phyloP scores from a whole-genome alignment of 192 early-diverging fungal genomes.

The Cetraspora pellucida region DNA sequence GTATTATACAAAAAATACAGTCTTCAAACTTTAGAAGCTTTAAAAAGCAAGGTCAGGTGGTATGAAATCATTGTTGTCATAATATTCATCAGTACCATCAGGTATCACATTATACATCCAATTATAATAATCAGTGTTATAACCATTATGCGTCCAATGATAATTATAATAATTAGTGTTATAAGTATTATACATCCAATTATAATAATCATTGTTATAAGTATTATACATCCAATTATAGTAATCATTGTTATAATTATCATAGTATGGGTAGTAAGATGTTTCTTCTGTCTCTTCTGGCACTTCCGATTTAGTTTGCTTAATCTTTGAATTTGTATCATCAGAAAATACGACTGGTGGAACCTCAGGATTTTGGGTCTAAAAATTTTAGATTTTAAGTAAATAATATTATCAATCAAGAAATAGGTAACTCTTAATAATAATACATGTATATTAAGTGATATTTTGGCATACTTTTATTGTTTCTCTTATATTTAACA shows the following conservation, averaged over 20 bases:
- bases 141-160: neutral
- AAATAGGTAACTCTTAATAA: too few species aligned
- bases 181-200: neutral
- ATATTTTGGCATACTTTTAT: slow-evolving; percentile 1
- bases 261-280: neutral
- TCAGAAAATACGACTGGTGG: neutral
- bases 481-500: slow-evolving; percentile 17
- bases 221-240: neutral
- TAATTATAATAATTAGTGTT: neutral
- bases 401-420: too few species aligned
- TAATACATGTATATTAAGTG: too few species aligned
- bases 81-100: too few species aligned
- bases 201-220: neutral
- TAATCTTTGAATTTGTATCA: neutral
- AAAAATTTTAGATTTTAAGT: neutral
- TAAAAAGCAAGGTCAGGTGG: slow-evolving; percentile 6
- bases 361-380: neutral
- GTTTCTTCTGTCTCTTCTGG: neutral
- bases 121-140: neutral
- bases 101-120: neutral
- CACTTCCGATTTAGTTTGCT: neutral
- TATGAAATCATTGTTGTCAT: slow-evolving; percentile 3
- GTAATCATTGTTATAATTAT: neutral
- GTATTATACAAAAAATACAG: too few species aligned
- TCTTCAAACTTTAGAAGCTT: neutral